Conservation (phyloP, 2,329 filamentous ascomycete species). For the Leptographium radiaticola region DNA sequence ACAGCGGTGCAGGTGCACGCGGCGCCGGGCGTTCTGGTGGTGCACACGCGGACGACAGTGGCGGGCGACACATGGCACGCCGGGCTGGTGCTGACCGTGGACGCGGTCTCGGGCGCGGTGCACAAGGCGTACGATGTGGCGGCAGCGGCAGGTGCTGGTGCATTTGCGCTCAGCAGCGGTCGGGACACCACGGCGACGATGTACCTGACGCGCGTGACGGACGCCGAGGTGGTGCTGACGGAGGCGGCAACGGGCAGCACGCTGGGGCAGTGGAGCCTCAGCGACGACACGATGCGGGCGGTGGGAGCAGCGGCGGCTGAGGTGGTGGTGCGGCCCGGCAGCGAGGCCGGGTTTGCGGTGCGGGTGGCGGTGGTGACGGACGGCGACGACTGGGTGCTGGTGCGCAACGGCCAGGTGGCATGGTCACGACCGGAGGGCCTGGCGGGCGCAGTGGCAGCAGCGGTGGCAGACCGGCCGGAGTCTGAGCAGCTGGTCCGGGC, state of each 20-base stretch:
- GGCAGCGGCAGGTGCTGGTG: slow-evolving; percentile 53
- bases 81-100: slow-evolving; percentile 74
- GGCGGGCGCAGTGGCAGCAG: slow-evolving; percentile 64
- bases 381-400: slow-evolving; percentile 64
- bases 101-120: slow-evolving; percentile 55
- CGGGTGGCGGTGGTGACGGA: slow-evolving; percentile 58
- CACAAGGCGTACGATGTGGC: slow-evolving; percentile 73
- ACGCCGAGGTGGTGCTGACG: slow-evolving; percentile 58
- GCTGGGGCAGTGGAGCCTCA: slow-evolving; percentile 59
- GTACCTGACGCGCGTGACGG: slow-evolving; percentile 75
- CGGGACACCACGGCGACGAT: slow-evolving; percentile 64
- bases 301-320: slow-evolving; percentile 40
- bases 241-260: slow-evolving; percentile 67
- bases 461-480: slow-evolving; percentile 65
- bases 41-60: slow-evolving; percentile 59
- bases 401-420: slow-evolving; percentile 66
- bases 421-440: slow-evolving; percentile 80
- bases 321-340: slow-evolving; percentile 53
- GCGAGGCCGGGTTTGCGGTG: slow-evolving; percentile 55
- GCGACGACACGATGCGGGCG: slow-evolving; percentile 49
- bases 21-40: slow-evolving; percentile 26
- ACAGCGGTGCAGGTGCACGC: slow-evolving; percentile 5
- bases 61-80: slow-evolving; percentile 41
- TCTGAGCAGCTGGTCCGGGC: slow-evolving; percentile 65
- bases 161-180: slow-evolving; percentile 63